Evolutionary conservation across 2,329 filamentous ascomycete genomes (phyloP).

Genomic region (Paecilomyces sp.): DNA sequence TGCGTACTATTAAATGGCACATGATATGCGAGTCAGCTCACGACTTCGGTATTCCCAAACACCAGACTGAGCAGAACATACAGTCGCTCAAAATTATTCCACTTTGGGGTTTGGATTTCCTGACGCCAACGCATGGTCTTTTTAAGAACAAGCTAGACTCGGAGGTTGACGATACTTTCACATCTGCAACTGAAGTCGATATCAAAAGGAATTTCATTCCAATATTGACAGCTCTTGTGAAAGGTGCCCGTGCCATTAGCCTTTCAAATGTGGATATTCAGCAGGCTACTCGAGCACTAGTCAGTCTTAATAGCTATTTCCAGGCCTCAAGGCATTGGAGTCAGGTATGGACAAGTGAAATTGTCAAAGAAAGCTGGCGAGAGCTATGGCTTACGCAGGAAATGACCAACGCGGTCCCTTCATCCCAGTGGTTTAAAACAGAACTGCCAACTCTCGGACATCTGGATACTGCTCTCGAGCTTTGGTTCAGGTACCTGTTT

Average conservation of each 20-base stretch:
- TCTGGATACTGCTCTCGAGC: conserved; percentile 30
- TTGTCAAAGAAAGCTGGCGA: conserved; percentile 40
- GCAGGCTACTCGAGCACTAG: conserved; percentile 41
- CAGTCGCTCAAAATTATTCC: conserved; percentile 49
- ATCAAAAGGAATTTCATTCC: conserved; percentile 50
- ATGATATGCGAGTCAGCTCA: conserved; percentile 50
- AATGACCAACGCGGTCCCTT: conserved; percentile 31
- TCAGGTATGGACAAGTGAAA: conserved; percentile 40
- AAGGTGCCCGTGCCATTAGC: conserved; percentile 41
- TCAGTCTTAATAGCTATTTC: conserved; percentile 45
- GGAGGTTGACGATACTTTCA: conserved; percentile 43
- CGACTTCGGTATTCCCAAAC: conserved; percentile 49
- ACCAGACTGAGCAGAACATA: conserved; percentile 50
- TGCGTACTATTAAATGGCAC: conserved; percentile 48
- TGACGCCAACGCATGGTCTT: conserved; percentile 48
- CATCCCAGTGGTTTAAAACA: conserved; percentile 29
- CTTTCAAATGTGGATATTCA: conserved; percentile 38
- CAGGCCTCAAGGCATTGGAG: conserved; percentile 43
- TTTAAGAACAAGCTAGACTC: conserved; percentile 48
- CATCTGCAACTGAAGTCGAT: conserved; percentile 36
- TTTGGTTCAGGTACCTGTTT: conserved; percentile 42
- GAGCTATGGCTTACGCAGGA: conserved; percentile 42
- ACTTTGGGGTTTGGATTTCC: conserved; percentile 49
- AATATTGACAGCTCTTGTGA: conserved; percentile 43
- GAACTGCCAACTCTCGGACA: conserved; percentile 31